Conservation (phyloP, 2,329 filamentous ascomycete species). For the Sphaerulina vaccinii region DNA sequence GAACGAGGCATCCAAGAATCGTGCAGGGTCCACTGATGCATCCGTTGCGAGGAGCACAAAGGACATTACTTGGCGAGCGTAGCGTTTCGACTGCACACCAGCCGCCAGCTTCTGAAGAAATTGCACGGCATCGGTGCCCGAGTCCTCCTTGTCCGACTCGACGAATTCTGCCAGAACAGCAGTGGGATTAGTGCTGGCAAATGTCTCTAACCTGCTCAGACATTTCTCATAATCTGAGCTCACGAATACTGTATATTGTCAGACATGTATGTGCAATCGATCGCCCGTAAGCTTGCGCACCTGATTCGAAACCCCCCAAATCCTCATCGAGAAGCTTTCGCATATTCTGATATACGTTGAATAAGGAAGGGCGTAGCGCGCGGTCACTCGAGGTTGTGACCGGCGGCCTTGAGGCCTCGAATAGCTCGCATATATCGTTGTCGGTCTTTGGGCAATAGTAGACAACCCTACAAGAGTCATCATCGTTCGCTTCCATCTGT, state of each 20-base stretch:
- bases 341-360: constrained; percentile 32
- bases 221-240: constrained; percentile 30
- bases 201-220: constrained; percentile 27
- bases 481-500: constrained; percentile 34
- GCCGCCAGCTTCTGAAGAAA: constrained; percentile 29
- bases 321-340: constrained; percentile 34
- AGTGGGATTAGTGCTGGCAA: constrained; percentile 27
- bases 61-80: constrained; percentile 32
- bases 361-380: constrained; percentile 12
- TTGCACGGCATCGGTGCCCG: constrained; percentile 14
- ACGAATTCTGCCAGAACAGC: constrained; percentile 33
- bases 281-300: constrained; percentile 17
- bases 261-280: constrained; percentile 8
- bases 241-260: constrained; percentile 31
- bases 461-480: constrained; percentile 33
- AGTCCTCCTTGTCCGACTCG: constrained; percentile 14
- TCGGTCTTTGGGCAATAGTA: constrained; percentile 33
- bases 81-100: constrained; percentile 30
- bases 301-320: constrained; percentile 35
- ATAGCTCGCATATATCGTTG: constrained; percentile 28
- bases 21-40: constrained; percentile 9
- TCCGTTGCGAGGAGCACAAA: constrained; percentile 29
- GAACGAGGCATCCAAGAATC: constrained; percentile 17
- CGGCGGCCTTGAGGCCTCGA: constrained; percentile 24
- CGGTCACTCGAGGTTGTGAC: constrained; percentile 9